A percentile compares a stretch with the other conserved stretches of the same genome.
Evolutionary conservation across 2,329 filamentous ascomycete genomes (phyloP).

Genomic region (Fusarium solani-melongenae): DNA sequence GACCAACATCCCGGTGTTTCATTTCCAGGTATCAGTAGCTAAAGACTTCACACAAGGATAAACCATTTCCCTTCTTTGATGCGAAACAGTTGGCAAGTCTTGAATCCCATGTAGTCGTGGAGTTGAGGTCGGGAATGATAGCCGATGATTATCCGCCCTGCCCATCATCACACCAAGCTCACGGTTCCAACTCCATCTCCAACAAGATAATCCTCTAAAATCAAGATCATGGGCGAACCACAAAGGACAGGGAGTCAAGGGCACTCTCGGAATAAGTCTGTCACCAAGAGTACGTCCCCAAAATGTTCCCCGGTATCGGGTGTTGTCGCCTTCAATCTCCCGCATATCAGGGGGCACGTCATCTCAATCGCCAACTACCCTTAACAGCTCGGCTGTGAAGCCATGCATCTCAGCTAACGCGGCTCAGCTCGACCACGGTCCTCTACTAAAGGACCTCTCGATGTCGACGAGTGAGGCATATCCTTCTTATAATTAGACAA

Average conservation of each 20-base stretch:
- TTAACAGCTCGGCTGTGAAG: conserved; percentile 4
- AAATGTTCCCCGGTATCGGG: background rate
- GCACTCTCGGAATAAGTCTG: conserved; percentile 52
- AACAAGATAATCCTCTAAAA: conserved; percentile 12
- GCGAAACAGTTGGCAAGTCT: background rate
- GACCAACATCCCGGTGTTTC: background rate
- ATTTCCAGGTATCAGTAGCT: background rate
- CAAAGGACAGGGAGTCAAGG: conserved; percentile 44
- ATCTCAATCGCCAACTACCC: background rate
- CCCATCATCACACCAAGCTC: conserved; percentile 19
- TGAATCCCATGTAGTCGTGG: background rate
- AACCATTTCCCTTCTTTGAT: background rate
- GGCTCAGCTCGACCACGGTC: conserved; percentile 69
- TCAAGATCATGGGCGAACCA: conserved; percentile 44
- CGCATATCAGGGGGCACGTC: background rate
- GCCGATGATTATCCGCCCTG: conserved; percentile 41
- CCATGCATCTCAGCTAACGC: conserved; percentile 25
- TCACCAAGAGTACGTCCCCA: conserved; percentile 49
- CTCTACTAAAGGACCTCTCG: conserved; percentile 82
- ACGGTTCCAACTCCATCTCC: conserved; percentile 11
- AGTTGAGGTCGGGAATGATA: conserved; percentile 5
- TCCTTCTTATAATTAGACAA: background rate
- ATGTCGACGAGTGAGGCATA: conserved; percentile 75
- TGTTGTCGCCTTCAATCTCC: background rate
- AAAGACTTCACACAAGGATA: background rate